Evolutionary conservation across 1,139 yeast genomes (phyloP).

Genomic region (Saccharomyces hybrid): DNA sequence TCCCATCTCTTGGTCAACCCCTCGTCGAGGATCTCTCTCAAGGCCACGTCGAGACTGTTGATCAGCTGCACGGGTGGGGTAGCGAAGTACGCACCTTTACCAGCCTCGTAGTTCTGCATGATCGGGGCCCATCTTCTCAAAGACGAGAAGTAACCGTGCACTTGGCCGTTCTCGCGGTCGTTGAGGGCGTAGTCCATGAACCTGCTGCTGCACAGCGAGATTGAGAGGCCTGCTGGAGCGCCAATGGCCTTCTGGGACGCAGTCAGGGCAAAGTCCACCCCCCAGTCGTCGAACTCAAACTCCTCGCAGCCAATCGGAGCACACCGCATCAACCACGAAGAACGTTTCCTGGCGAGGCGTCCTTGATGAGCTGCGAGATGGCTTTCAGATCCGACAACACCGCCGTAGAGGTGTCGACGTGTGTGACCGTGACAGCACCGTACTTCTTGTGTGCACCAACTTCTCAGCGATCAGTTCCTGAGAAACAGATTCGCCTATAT

Average conservation of each 20-base stretch:
- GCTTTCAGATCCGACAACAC: constrained; percentile 69
- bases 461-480: constrained; percentile 48
- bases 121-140: constrained; percentile 83
- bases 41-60: constrained; percentile 71
- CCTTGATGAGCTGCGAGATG: constrained; percentile 53
- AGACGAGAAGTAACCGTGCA: constrained; percentile 63
- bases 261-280: constrained; percentile 75
- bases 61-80: constrained; percentile 88
- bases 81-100: constrained; percentile 81
- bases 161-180: constrained; percentile 5
- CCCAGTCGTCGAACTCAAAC: constrained; percentile 83
- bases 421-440: constrained; percentile 76
- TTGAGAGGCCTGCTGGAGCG: constrained; percentile 85
- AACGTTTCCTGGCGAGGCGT: constrained; percentile 72
- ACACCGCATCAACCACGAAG: constrained; percentile 85
- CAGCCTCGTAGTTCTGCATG: constrained; percentile 79
- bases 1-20: constrained; percentile 57
- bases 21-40: constrained; percentile 59
- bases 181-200: constrained; percentile 58
- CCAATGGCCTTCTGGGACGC: constrained; percentile 96
- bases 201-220: constrained; percentile 67
- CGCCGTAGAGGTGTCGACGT: constrained; percentile 93
- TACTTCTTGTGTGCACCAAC: constrained; percentile 46
- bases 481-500: constrained; percentile 62
- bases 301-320: constrained; percentile 88